A percentile compares a stretch with the other conserved stretches of the same genome.
These are phyloP conservation scores for Boletus vermiculosoides DNA, from an alignment of 768 basidiomycete genomes.

Conservation along the genomic window DNA sequence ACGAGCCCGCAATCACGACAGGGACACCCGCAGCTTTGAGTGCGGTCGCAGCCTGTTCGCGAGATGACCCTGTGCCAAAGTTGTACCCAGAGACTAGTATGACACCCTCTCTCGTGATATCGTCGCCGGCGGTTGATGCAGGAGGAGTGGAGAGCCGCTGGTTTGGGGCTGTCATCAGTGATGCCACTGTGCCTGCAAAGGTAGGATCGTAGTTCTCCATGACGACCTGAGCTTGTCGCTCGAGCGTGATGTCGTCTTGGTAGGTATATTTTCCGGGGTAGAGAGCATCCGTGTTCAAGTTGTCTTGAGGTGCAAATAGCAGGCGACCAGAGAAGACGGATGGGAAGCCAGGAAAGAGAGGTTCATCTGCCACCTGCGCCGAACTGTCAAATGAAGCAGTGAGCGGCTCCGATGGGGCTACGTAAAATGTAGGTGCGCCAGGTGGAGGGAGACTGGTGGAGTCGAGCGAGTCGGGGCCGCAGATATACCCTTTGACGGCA, in stretches of 20 bases:
- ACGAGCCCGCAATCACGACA: constrained; percentile 94
- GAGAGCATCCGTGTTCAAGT: constrained; percentile 96
- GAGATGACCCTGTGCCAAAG: constrained; percentile 97
- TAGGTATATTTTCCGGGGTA: constrained; percentile 99
- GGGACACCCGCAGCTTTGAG: constrained; percentile 92
- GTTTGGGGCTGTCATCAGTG: constrained; percentile 38
- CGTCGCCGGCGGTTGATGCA: constrained; percentile 9
- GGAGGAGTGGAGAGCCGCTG: constrained; percentile 20
- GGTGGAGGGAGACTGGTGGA: constrained; percentile 47
- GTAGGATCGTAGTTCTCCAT: constrained; percentile 99
- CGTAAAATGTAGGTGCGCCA: constrained; percentile 57
- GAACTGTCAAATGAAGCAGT: constrained; percentile 31
- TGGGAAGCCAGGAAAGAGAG: constrained; percentile 82
- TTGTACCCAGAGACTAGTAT: constrained; percentile 93
- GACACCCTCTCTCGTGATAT: constrained; percentile 53
- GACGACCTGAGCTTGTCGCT: constrained; percentile 90
- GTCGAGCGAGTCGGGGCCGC: constrained; percentile 72
- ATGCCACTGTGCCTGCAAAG: constrained; percentile 71
- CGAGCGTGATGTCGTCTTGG: constrained; percentile 97
- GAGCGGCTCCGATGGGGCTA: constrained; percentile 35
- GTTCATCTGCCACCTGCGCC: constrained; percentile 44
- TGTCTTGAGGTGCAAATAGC: constrained; percentile 95
- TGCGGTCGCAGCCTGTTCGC: constrained; percentile 98
- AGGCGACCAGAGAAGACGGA: constrained; percentile 75
- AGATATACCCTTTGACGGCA: constrained; percentile 89